Evolutionary conservation across 1,284 basidiomycete genomes (phyloP), one percentile per base, ranked within the genome.

Genomic region (Ganoderma lucidum): DNA sequence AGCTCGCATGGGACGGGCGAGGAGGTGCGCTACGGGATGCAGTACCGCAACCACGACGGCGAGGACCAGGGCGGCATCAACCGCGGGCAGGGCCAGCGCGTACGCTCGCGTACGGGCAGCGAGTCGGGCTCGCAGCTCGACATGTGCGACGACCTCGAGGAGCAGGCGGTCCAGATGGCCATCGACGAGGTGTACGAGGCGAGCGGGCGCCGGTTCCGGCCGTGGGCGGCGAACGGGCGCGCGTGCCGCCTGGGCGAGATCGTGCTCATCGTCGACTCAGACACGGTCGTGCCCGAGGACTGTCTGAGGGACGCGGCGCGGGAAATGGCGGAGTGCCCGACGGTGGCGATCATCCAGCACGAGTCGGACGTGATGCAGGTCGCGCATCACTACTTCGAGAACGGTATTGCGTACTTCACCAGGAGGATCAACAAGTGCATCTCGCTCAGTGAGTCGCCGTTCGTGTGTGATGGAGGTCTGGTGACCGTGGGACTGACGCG

Each of bases 271-370:
- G 81, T 88, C 73, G 87, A 88, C 73, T 87, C 85, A 6, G 88
- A 89, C 74, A 89, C 87, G 15, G 74, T 87, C 68, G 87, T 90
- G 1, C 88, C 88, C 0, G 84, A 85, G 79, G 88, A 90, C 75
- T 90, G 88, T 71, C 81, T 90, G 70, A 76, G 86, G 63, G 87
- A 89, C 74, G 88, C 87, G 9, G 87, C 85, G 19, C 81, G 83
- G 41, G 88, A 89, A 79, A 85, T 89, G 84, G 81, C 81, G 30
- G 83, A 84, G 75, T 83, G 81, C 69, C 87, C 87, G 23, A 70
- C 83, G 79, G 76, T 90, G 74, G 84, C 82, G 32, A 85, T 88
- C 69, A 83, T 90, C 69, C 85, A 87, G 78, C 86, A 87, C 74
- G 81, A 82, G 75, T 83, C 82, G 28, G 82, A 83, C 67, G 83